These are phyloP conservation scores for Aspergillus versicolor DNA, from an alignment of 2,329 filamentous ascomycete species.

Conservation along the genomic window DNA sequence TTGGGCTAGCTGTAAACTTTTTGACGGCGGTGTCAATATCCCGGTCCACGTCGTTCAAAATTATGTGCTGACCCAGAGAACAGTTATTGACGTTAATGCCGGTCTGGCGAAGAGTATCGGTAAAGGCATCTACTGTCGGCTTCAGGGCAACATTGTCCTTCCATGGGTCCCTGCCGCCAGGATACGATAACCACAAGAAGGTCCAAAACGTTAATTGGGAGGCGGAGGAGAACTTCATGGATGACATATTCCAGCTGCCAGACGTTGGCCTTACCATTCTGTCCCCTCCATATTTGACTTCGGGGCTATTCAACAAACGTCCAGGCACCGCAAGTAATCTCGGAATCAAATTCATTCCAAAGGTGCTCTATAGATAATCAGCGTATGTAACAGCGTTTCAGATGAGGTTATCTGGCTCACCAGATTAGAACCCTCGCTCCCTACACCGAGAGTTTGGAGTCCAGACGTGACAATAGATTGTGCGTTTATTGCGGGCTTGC, in stretches of 20 bases:
- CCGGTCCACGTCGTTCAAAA: too few relatives aligned
- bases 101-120: too few relatives aligned
- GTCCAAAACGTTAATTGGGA: slow-evolving; percentile 38
- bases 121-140: too few relatives aligned
- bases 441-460: slow-evolving; percentile 55
- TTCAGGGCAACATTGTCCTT: slow-evolving; percentile 16
- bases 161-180: slow-evolving; percentile 11
- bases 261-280: too few relatives aligned
- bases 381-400: too few relatives aligned
- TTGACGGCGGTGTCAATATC: slow-evolving; percentile 24
- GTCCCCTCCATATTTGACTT: too few relatives aligned
- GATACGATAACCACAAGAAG: slow-evolving; percentile 4
- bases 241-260: slow-evolving; percentile 69
- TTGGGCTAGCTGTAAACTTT: slow-evolving; percentile 15
- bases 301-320: slow-evolving; percentile 51
- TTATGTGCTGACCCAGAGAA: too few relatives aligned
- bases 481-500: slow-evolving; percentile 65
- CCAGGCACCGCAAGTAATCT: slow-evolving; percentile 70
- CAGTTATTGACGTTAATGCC: too few relatives aligned
- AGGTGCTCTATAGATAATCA: too few relatives aligned
- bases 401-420: slow-evolving; percentile 45
- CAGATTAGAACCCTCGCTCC: slow-evolving; percentile 53
- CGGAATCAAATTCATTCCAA: background rate
- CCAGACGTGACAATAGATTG: slow-evolving; percentile 62
- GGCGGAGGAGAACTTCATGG: slow-evolving; percentile 56